These are phyloP conservation scores for Skeletonema menzelii DNA, from an alignment of 108 stramenopile genomes.

Conservation along the genomic window DNA sequence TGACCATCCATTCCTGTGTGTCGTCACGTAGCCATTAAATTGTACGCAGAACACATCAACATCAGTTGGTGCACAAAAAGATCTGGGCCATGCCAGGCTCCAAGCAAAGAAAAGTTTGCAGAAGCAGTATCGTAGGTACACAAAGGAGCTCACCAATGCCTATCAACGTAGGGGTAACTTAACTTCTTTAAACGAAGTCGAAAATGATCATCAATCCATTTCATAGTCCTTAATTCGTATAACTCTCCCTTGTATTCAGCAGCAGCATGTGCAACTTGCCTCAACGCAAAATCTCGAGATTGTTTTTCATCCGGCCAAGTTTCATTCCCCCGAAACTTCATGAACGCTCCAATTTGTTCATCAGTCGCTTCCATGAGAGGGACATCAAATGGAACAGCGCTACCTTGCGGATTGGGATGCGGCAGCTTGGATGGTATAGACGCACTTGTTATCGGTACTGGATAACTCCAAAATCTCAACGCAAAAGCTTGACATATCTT, in stretches of 20 bases:
- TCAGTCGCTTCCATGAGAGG: conserved; percentile 23
- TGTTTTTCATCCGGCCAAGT: not conserved
- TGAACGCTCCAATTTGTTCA: conserved; percentile 21
- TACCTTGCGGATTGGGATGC: conserved; percentile 35
- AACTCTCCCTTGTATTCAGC: conserved; percentile 35
- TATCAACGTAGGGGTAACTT: conserved; percentile 37
- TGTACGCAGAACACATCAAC: too few species aligned
- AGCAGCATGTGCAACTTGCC: conserved; percentile 23
- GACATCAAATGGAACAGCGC: conserved; percentile 36
- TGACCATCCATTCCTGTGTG: conserved; percentile 42
- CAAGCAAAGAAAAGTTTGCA: not conserved
- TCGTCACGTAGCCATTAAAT: not conserved
- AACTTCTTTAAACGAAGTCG: conserved; percentile 18
- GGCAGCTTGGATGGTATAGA: conserved; percentile 35
- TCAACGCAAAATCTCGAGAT: not conserved
- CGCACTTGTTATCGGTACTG: conserved; percentile 15
- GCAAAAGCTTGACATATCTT: conserved; percentile 5
- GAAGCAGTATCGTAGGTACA: not conserved
- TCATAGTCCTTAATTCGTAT: conserved; percentile 29
- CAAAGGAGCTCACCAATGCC: conserved; percentile 33
- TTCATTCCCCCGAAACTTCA: conserved; percentile 21
- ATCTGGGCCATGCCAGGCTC: not conserved
- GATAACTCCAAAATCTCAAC: conserved; percentile 14
- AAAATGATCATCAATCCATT: conserved; percentile 44
- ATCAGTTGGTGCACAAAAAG: not conserved